These are phyloP conservation scores for Papiliotrema laurentii DNA, from an alignment of 1,284 basidiomycete genomes.

Conservation along the genomic window DNA sequence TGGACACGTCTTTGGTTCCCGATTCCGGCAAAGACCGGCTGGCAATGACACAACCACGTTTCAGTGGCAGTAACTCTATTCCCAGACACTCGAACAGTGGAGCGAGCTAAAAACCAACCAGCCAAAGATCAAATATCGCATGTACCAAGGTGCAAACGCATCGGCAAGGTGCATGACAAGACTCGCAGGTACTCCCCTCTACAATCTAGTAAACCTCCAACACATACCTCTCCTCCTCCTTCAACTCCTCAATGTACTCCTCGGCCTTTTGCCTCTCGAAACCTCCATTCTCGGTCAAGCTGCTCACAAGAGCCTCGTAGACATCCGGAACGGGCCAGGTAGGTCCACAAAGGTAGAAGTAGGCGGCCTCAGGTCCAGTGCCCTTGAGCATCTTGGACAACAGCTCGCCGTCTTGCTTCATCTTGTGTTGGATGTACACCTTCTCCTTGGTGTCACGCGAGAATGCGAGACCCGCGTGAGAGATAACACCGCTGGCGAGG, in stretches of 20 bases:
- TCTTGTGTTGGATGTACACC: conserved; percentile 98
- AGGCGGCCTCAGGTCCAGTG: conserved; percentile 56
- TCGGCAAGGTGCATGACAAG: neutral
- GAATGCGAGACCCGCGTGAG: conserved; percentile 89
- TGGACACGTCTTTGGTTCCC: too few species aligned
- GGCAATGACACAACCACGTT: neutral
- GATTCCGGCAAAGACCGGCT: neutral
- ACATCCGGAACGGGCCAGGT: conserved; percentile 99
- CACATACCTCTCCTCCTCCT: conserved; percentile 96
- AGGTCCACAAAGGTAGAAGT: conserved; percentile 95
- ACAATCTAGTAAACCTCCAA: conserved; percentile 69
- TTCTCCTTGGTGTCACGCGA: conserved; percentile 89
- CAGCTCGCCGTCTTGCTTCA: conserved; percentile 77
- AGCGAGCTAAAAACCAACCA: too few species aligned
- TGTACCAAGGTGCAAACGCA: neutral
- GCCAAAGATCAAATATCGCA: neutral
- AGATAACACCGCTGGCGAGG: conserved; percentile 75
- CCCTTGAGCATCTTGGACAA: conserved; percentile 66
- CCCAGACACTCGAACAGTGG: too few species aligned
- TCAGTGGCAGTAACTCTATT: too few species aligned
- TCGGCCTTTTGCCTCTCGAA: conserved; percentile 67
- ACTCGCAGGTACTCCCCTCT: neutral
- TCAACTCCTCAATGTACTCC: conserved; percentile 79
- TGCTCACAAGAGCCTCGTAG: conserved; percentile 81
- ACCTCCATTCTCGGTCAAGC: conserved; percentile 68